A percentile compares a stretch with the other conserved stretches of the same genome.
Evolutionary conservation across 345 rosid genomes (phyloP).

Genomic region (Lepidium aucheri): DNA sequence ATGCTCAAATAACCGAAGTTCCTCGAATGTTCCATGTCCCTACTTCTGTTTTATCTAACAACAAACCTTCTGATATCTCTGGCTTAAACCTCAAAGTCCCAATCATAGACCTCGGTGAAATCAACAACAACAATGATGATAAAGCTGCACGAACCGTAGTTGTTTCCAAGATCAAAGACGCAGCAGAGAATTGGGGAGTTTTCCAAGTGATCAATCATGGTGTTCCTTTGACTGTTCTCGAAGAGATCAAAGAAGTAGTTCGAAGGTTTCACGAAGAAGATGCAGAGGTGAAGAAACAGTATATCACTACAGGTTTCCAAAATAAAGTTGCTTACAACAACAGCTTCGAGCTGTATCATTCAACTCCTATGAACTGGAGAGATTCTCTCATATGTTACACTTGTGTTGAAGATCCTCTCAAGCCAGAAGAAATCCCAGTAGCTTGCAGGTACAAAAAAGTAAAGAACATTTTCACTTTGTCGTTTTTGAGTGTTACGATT

Average conservation of each 20-base stretch:
- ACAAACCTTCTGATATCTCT: background rate
- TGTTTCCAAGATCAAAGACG: conserved; percentile 22
- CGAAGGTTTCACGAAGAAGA: conserved; percentile 15
- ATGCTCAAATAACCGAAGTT: conserved; percentile 24
- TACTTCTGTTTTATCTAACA: background rate
- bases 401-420: conserved; percentile 33
- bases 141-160: background rate
- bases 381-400: conserved; percentile 15
- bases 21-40: conserved; percentile 26
- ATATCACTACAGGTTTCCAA: background rate
- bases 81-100: conserved; percentile 20
- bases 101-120: conserved; percentile 27
- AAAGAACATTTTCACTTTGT: too few species aligned
- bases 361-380: conserved; percentile 31
- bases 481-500: background rate
- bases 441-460: conserved; percentile 27
- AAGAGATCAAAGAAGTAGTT: conserved; percentile 21
- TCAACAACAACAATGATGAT: background rate
- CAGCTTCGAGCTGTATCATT: conserved; percentile 25
- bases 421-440: conserved; percentile 31
- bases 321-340: conserved; percentile 7
- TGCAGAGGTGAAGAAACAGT: background rate
- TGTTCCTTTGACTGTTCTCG: conserved; percentile 26
- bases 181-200: conserved; percentile 29
- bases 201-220: conserved; percentile 48